phyloP scores from a whole-genome alignment of 768 basidiomycete species.

The Asterophora lycoperdoides region DNA sequence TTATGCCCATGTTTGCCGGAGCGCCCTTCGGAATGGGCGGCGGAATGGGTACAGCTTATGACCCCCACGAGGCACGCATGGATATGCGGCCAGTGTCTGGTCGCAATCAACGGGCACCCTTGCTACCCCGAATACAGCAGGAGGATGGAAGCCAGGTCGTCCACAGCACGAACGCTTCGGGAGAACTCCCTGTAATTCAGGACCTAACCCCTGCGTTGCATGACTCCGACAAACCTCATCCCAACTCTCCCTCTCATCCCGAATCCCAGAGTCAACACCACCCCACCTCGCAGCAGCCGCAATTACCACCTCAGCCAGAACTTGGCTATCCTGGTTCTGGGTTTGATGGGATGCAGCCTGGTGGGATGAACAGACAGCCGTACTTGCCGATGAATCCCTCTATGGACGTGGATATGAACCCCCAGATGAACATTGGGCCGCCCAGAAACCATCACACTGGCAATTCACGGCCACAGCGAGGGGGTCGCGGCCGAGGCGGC shows the following conservation, averaged over 20 bases:
- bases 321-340: constrained; percentile 4
- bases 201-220: constrained; percentile 64
- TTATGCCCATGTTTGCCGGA: constrained; percentile 65
- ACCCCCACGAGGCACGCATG: constrained; percentile 77
- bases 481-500: constrained; percentile 46
- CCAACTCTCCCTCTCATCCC: constrained; percentile 20
- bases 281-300: constrained; percentile 16
- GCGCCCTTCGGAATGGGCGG: constrained; percentile 47
- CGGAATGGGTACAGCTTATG: constrained; percentile 52
- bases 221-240: constrained; percentile 27
- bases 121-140: constrained; percentile 51
- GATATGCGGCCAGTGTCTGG: constrained; percentile 59
- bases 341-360: constrained; percentile 21
- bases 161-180: constrained; percentile 43
- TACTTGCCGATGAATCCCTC: constrained; percentile 22
- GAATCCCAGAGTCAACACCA: constrained; percentile 25
- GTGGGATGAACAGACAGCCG: constrained; percentile 19
- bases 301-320: constrained; percentile 8
- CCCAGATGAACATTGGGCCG: constrained; percentile 32
- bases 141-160: constrained; percentile 44
- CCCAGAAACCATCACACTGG: constrained; percentile 23
- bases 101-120: constrained; percentile 51
- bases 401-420: constrained; percentile 29
- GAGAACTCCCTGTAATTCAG: constrained; percentile 80
- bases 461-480: constrained; percentile 27